Evolutionary conservation across 2,329 filamentous ascomycete species (phyloP).

Genomic region (Coleophoma cylindrospora): DNA sequence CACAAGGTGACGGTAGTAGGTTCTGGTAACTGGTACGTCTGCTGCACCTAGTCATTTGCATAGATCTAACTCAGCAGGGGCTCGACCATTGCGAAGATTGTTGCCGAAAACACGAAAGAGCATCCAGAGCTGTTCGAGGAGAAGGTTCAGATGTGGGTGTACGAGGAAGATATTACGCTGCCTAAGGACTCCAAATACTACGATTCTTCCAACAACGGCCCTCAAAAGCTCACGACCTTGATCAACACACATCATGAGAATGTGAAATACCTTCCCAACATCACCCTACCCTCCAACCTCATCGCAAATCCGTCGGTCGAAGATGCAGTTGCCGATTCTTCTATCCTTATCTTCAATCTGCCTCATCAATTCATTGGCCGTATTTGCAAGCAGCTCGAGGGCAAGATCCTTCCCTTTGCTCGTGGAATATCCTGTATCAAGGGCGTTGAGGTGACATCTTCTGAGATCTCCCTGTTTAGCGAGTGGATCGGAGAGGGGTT

Average conservation of each 20-base stretch:
- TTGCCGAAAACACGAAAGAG: conserved; percentile 83
- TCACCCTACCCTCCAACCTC: conserved; percentile 77
- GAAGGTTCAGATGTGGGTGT: conserved; percentile 98
- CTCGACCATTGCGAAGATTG: conserved; percentile 94
- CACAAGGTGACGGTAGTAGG: conserved; percentile 94
- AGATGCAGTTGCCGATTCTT: conserved; percentile 76
- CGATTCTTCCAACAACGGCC: conserved; percentile 55
- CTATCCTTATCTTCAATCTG: conserved; percentile 92
- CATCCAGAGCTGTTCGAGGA: conserved; percentile 79
- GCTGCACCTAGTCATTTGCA: background rate
- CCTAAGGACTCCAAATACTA: conserved; percentile 69
- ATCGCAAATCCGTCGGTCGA: conserved; percentile 76
- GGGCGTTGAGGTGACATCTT: conserved; percentile 86
- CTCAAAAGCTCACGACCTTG: conserved; percentile 82
- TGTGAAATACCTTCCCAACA: conserved; percentile 92
- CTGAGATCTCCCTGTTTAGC: conserved; percentile 83
- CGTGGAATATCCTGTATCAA: conserved; percentile 97
- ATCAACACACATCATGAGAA: conserved; percentile 96
- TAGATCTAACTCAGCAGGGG: conserved; percentile 53
- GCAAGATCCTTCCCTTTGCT: conserved; percentile 86
- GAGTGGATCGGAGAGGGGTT: conserved; percentile 89
- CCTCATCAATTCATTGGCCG: conserved; percentile 93
- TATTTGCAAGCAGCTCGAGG: conserved; percentile 78
- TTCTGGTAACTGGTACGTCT: conserved; percentile 84
- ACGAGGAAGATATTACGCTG: conserved; percentile 81